A percentile compares a stretch with the other conserved stretches of the same genome.
Conservation (phyloP, 495 filamentous ascomycete genomes). For the Penicillium nucicola region DNA sequence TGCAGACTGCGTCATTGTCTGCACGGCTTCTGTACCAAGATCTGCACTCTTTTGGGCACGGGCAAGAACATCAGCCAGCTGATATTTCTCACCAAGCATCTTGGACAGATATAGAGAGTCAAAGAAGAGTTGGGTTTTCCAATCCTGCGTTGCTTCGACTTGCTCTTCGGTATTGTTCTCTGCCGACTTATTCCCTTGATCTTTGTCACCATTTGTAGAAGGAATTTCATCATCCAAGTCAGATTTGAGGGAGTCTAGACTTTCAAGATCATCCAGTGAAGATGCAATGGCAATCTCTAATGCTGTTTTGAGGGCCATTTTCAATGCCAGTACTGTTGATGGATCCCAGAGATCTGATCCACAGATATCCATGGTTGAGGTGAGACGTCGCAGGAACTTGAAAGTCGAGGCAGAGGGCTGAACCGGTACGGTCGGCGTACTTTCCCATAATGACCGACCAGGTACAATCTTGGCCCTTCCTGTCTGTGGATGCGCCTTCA, state of each 20-base stretch:
- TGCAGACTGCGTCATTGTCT: slow-evolving; percentile 53
- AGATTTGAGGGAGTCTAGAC: slow-evolving; percentile 1
- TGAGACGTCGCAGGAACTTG: slow-evolving; percentile 64
- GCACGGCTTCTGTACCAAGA: slow-evolving; percentile 38
- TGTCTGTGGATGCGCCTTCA: slow-evolving; percentile 3
- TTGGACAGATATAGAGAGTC: slow-evolving; percentile 66
- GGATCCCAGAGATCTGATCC: slow-evolving; percentile 85
- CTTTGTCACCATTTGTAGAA: neutral
- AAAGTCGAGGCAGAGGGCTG: slow-evolving; percentile 79
- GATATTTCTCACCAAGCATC: slow-evolving; percentile 37
- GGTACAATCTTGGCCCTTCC: slow-evolving; percentile 23
- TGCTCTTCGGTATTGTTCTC: neutral
- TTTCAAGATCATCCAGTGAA: slow-evolving; percentile 21
- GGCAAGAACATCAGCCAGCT: slow-evolving; percentile 44
- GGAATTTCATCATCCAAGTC: slow-evolving; percentile 4
- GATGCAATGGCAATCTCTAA: slow-evolving; percentile 19
- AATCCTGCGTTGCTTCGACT: slow-evolving; percentile 39
- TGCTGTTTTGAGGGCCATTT: slow-evolving; percentile 45
- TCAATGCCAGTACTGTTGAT: slow-evolving; percentile 61
- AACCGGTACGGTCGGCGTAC: slow-evolving; percentile 68
- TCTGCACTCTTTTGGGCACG: slow-evolving; percentile 45
- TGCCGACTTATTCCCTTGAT: neutral
- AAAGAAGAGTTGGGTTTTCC: slow-evolving; percentile 72
- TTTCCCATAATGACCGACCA: slow-evolving; percentile 71
- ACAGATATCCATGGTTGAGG: slow-evolving; percentile 60